A percentile compares a stretch with the other conserved stretches of the same genome.
Conservation (phyloP, 768 basidiomycete genomes). For the Lentinula sp. region DNA sequence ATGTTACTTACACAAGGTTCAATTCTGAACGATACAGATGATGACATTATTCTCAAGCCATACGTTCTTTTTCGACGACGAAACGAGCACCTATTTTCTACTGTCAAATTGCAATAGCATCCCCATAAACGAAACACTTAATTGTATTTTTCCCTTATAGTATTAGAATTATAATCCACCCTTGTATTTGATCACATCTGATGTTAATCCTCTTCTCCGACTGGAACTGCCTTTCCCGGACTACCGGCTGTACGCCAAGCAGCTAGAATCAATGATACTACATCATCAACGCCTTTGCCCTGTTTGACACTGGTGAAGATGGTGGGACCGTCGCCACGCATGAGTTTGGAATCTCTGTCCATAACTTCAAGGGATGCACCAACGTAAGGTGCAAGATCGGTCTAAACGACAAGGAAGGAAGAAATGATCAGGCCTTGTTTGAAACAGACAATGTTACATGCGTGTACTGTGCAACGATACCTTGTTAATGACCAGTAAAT, state of each 20-base stretch:
- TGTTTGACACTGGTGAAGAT: constrained; percentile 84
- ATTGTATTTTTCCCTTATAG: background rate
- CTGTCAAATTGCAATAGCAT: background rate
- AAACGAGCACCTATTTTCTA: background rate
- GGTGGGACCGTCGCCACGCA: constrained; percentile 94
- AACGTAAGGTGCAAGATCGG: constrained; percentile 89
- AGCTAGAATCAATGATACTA: constrained; percentile 73
- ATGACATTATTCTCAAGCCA: too few species aligned
- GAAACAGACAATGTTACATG: too few species aligned
- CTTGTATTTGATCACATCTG: too few species aligned
- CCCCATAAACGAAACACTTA: background rate
- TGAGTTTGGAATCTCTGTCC: constrained; percentile 86
- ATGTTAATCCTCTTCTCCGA: constrained; percentile 24
- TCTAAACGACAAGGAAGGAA: constrained; percentile 38
- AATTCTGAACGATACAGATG: too few species aligned
- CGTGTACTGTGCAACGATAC: constrained; percentile 26
- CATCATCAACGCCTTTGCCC: constrained; percentile 72
- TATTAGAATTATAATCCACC: background rate
- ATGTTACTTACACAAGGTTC: too few species aligned
- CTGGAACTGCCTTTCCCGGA: constrained; percentile 53
- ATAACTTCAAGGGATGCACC: constrained; percentile 92
- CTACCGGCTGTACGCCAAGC: constrained; percentile 86
- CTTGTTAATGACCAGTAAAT: constrained; percentile 94
- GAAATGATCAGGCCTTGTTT: background rate
- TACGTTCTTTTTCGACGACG: background rate